Percentiles rank a stretch among this genome's conserved stretches.
Evolutionary conservation across 345 rosid species (phyloP).

Genomic region (Citrus hindsii): DNA sequence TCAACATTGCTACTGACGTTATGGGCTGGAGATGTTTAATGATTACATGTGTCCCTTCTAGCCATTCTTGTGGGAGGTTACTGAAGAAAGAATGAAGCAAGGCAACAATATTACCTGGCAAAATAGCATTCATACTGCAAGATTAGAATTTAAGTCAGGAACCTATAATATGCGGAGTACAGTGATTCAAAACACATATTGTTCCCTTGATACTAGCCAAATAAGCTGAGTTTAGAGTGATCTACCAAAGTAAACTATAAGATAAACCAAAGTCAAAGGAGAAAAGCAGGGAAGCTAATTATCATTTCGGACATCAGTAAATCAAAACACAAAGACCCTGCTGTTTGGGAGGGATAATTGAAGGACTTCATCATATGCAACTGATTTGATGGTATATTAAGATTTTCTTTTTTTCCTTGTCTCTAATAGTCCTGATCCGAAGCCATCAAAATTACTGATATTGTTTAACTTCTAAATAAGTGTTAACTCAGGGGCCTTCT

Average conservation of each 20-base stretch:
- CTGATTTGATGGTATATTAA: neutral
- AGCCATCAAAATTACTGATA: neutral
- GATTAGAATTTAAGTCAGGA: constrained; percentile 17
- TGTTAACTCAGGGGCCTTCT: neutral
- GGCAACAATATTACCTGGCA: constrained; percentile 84
- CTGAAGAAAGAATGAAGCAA: constrained; percentile 94
- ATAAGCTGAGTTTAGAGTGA: neutral
- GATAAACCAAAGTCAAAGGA: neutral
- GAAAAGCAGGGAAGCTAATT: neutral
- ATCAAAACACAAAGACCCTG: neutral
- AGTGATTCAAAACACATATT: neutral
- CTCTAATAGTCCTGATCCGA: neutral
- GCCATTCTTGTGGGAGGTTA: constrained; percentile 99
- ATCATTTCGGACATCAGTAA: neutral
- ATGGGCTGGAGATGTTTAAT: constrained; percentile 81
- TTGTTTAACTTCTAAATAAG: neutral
- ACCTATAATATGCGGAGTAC: neutral
- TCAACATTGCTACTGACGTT: constrained; percentile 89
- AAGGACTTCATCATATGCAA: neutral
- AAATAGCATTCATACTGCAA: constrained; percentile 13
- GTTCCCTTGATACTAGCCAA: neutral
- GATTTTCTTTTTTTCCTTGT: neutral
- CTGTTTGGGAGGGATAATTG: neutral
- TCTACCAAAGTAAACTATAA: neutral
- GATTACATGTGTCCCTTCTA: constrained; percentile 81